These are phyloP conservation scores for Fimicolochytrium jonesii DNA, from an alignment of 192 early-diverging fungal genomes.

Conservation along the genomic window DNA sequence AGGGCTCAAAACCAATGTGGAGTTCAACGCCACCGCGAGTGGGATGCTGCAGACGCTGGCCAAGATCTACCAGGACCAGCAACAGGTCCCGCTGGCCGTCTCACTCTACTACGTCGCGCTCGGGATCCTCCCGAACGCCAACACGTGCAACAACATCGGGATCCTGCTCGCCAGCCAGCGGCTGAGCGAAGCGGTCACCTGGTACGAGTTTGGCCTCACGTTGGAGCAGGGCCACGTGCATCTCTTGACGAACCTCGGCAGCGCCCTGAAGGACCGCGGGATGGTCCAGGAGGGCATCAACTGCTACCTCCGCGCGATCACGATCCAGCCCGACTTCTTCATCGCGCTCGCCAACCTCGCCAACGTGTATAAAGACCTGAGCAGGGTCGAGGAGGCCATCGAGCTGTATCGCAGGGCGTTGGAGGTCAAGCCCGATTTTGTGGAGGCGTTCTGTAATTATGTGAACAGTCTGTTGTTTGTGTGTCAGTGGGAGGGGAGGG, in stretches of 20 bases:
- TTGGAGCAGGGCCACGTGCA: constrained; percentile 83
- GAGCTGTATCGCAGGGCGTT: constrained; percentile 81
- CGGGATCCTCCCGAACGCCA: constrained; percentile 73
- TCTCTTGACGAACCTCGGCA: constrained; percentile 91
- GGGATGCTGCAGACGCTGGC: constrained; percentile 78
- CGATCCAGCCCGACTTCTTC: constrained; percentile 80
- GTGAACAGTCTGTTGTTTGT: constrained; percentile 84
- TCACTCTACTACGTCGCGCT: constrained; percentile 82
- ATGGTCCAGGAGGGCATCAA: constrained; percentile 75
- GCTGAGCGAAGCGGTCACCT: constrained; percentile 73
- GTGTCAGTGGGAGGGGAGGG: constrained; percentile 85
- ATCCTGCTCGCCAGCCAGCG: constrained; percentile 71
- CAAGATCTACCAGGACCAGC: constrained; percentile 81
- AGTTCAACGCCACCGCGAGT: constrained; percentile 51
- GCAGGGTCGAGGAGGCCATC: constrained; percentile 83
- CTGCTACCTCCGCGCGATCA: constrained; percentile 88
- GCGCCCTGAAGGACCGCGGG: constrained; percentile 85
- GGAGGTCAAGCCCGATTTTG: constrained; percentile 81
- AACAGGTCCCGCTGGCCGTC: constrained; percentile 64
- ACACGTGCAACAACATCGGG: constrained; percentile 88
- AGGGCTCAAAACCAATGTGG: not conserved
- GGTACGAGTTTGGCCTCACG: constrained; percentile 80
- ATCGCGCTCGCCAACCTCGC: constrained; percentile 91
- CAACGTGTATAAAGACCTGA: constrained; percentile 90
- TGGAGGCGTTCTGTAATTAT: constrained; percentile 87